Percentiles rank a stretch among this genome's conserved stretches.
phyloP scores from a whole-genome alignment of 257 asterid species.

The Solanum virginianum region DNA sequence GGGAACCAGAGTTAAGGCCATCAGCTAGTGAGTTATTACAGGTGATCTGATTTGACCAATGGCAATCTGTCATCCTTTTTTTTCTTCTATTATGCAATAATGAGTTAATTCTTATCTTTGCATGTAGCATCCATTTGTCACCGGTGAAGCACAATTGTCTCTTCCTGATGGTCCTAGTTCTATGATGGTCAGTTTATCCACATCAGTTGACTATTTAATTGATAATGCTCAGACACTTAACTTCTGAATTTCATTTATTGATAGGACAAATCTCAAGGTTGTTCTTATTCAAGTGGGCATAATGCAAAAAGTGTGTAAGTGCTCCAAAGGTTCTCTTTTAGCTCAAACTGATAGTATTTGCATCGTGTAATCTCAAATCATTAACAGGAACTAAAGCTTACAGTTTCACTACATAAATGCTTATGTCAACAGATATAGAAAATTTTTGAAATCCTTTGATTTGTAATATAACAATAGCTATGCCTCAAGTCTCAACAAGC shows the following conservation, averaged over 20 bases:
- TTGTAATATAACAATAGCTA: neutral
- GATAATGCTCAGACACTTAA: neutral
- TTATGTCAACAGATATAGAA: neutral
- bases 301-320: neutral
- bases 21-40: constrained; percentile 81
- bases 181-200: neutral
- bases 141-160: constrained; percentile 30
- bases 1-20: constrained; percentile 84
- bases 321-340: neutral
- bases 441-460: neutral
- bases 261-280: neutral
- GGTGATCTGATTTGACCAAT: constrained; percentile 26
- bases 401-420: neutral
- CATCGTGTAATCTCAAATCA: neutral
- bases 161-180: neutral
- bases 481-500: neutral
- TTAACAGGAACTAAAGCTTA: neutral
- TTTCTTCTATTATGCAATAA: neutral
- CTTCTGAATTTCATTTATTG: neutral
- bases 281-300: neutral
- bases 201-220: neutral
- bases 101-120: neutral
- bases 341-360: neutral
- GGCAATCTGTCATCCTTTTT: neutral
- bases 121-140: constrained; percentile 92